These are phyloP conservation scores for Notholithocarpus densiflorus DNA, from an alignment of 306 rosid genomes.

Conservation along the genomic window DNA sequence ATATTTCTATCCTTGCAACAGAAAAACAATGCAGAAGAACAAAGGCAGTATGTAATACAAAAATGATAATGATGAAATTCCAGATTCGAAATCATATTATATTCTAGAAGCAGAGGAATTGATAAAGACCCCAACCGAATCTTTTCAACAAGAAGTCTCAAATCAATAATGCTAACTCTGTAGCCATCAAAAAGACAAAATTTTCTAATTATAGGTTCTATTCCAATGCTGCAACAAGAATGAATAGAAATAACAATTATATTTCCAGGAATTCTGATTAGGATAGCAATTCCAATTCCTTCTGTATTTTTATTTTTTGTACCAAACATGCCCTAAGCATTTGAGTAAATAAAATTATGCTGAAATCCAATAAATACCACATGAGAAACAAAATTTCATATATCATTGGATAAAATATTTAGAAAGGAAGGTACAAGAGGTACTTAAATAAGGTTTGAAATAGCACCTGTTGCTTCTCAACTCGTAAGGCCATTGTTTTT, in stretches of 20 bases:
- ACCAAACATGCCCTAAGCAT: not conserved
- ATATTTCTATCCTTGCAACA: not conserved
- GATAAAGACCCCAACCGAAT: not conserved
- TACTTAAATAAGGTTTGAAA: slow-evolving; percentile 23
- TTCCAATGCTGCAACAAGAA: not conserved
- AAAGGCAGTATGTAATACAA: not conserved
- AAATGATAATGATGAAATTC: not conserved
- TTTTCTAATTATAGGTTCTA: not conserved
- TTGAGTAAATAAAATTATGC: not conserved
- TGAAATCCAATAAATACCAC: not conserved
- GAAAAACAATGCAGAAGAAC: not conserved
- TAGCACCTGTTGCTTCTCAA: slow-evolving; percentile 91
- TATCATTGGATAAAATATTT: not conserved
- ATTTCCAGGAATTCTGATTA: not conserved
- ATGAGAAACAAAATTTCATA: not conserved
- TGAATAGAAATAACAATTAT: not conserved
- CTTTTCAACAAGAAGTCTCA: not conserved
- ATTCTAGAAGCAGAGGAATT: not conserved
- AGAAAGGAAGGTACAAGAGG: slow-evolving; percentile 11
- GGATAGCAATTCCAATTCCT: not conserved
- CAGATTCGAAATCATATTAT: not conserved
- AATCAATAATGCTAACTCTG: too few species aligned
- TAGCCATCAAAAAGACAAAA: not conserved
- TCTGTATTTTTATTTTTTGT: not conserved
- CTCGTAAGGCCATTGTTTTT: slow-evolving; percentile 85